Conservation (phyloP, 2,329 filamentous ascomycete genomes). For the Fusarium dimerum region DNA sequence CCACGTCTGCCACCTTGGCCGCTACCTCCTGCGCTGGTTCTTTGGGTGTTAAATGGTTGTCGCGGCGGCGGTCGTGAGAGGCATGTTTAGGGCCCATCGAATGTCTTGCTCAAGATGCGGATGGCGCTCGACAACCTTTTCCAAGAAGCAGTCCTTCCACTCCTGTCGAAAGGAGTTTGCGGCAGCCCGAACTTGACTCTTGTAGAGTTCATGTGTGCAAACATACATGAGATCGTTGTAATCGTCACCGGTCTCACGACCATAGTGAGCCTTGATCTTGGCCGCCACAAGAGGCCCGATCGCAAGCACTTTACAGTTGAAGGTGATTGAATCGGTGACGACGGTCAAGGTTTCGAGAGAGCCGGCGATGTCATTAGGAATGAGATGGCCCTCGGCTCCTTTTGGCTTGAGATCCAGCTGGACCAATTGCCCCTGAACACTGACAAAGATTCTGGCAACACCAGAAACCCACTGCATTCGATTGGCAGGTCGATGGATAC, state of each 20-base stretch:
- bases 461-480: conserved; percentile 4
- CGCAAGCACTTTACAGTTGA: background rate
- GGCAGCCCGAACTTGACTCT: background rate
- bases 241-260: background rate
- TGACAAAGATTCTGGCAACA: conserved; percentile 1
- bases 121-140: background rate
- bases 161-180: background rate
- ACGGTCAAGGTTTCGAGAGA: background rate
- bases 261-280: conserved; percentile 2
- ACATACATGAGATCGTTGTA: background rate
- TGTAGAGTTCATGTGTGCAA: background rate
- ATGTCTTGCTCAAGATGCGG: background rate
- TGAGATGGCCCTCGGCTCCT: conserved; percentile 1
- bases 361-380: background rate
- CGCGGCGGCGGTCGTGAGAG: too few relatives aligned
- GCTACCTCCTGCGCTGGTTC: too few relatives aligned
- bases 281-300: conserved; percentile 3
- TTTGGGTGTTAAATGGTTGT: too few relatives aligned
- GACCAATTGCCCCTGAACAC: background rate
- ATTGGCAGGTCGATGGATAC: background rate
- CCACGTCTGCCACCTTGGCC: too few relatives aligned
- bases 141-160: conserved; percentile 3
- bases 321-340: background rate
- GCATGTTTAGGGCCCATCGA: background rate
- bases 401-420: conserved; percentile 2